phyloP scores from a whole-genome alignment of 768 basidiomycete species.

The Serendipita sp. region DNA sequence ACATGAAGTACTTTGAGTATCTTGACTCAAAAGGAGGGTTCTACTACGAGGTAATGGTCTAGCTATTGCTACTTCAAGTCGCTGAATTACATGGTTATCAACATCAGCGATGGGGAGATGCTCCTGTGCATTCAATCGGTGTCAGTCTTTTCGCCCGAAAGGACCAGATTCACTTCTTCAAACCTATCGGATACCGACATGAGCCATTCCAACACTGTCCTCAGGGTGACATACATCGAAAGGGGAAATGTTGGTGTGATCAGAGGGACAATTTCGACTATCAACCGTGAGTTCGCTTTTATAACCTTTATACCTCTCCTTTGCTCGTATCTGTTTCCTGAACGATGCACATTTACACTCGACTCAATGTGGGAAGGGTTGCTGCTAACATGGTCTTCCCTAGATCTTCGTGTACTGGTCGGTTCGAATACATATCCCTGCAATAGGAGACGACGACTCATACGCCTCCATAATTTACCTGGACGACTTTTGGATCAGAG shows the following conservation, averaged over 20 bases:
- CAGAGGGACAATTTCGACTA: slow-evolving; percentile 35
- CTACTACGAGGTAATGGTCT: slow-evolving; percentile 19
- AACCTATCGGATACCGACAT: slow-evolving; percentile 51
- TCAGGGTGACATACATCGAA: slow-evolving; percentile 21
- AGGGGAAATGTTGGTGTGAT: slow-evolving; percentile 35
- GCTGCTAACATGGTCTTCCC: neutral
- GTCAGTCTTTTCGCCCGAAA: slow-evolving; percentile 31
- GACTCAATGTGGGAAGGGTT: neutral
- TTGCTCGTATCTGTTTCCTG: neutral
- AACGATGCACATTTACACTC: neutral
- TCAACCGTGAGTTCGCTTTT: neutral
- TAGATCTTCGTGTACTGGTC: neutral
- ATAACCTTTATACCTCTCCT: neutral
- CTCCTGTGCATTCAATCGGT: slow-evolving; percentile 34
- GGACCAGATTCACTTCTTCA: slow-evolving; percentile 56
- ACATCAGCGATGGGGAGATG: slow-evolving; percentile 26
- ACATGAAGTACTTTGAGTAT: slow-evolving; percentile 26
- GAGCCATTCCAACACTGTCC: slow-evolving; percentile 41
- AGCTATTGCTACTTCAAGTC: neutral
- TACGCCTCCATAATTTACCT: no score
- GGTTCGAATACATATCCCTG: neutral
- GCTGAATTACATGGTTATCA: neutral
- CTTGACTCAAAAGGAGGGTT: slow-evolving; percentile 27
- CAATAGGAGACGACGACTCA: no score
- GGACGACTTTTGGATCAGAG: no score